These are phyloP conservation scores for Smittium culicis DNA, from an alignment of 371 early-diverging fungal genomes.

Conservation along the genomic window DNA sequence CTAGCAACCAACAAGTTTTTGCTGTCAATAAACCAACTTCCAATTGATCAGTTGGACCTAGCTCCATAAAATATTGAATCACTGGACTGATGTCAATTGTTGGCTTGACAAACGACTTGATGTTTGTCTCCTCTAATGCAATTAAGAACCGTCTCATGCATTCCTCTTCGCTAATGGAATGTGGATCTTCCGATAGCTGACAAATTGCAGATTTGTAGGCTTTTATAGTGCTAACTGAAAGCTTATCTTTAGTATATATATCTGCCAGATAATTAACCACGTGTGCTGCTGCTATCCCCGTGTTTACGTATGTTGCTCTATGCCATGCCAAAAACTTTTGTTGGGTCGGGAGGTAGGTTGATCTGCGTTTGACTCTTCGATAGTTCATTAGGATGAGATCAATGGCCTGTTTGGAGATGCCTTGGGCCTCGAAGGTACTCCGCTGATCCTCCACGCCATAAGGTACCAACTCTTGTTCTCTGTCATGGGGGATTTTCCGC, in stretches of 20 bases:
- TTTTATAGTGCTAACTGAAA: neutral
- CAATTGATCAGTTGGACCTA: neutral
- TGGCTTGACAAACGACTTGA: neutral
- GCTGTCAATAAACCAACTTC: neutral
- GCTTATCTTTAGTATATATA: neutral
- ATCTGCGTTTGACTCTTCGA: neutral
- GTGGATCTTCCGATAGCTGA: neutral
- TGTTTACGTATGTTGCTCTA: neutral
- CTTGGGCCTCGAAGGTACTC: neutral
- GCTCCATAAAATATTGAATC: neutral
- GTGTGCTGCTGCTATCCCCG: neutral
- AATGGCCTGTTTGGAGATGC: neutral
- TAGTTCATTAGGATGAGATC: neutral
- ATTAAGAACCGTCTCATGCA: neutral
- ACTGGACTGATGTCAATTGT: neutral
- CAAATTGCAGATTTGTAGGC: neutral
- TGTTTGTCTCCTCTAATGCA: neutral
- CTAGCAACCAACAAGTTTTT: constrained; percentile 10
- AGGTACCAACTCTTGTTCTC: neutral
- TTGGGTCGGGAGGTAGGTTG: neutral
- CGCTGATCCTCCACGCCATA: neutral
- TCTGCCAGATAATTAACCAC: neutral
- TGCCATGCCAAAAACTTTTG: neutral
- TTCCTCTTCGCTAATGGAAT: neutral
- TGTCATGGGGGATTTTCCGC: neutral